A percentile compares a stretch with the other conserved stretches of the same genome.
Conservation (phyloP, 1,139 yeast species). For the Magnusiomyces clavatus region DNA sequence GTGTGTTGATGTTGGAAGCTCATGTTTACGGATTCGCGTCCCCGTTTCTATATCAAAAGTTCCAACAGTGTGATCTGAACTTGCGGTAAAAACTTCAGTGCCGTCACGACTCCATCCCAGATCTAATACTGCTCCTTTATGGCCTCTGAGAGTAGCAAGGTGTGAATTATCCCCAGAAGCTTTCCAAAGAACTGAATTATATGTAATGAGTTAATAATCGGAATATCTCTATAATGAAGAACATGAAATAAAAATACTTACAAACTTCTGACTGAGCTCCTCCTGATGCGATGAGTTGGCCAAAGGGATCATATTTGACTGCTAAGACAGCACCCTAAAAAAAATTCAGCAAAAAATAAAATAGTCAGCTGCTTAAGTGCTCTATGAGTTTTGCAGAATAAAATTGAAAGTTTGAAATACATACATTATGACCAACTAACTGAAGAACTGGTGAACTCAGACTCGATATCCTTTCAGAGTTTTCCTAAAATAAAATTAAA, state of each 20-base stretch:
- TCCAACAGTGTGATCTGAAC: conserved; percentile 44
- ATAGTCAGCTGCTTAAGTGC: background rate
- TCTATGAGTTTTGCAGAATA: too few relatives aligned
- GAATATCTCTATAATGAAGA: too few relatives aligned
- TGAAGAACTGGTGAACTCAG: background rate
- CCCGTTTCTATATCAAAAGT: conserved; percentile 55
- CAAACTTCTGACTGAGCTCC: conserved; percentile 24
- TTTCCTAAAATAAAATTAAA: background rate
- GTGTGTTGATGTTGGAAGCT: conserved; percentile 10
- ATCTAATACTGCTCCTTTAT: conserved; percentile 44
- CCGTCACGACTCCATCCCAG: conserved; percentile 42
- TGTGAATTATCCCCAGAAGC: conserved; percentile 32
- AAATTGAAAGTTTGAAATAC: background rate
- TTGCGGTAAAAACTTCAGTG: conserved; percentile 34
- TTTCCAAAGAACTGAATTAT: conserved; percentile 37
- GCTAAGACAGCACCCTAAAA: conserved; percentile 21
- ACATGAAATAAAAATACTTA: background rate
- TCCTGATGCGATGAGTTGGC: conserved; percentile 30
- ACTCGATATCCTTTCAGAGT: background rate
- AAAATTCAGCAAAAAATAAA: background rate
- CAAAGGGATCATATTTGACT: conserved; percentile 28
- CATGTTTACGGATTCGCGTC: conserved; percentile 44
- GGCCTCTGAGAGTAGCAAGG: conserved; percentile 41
- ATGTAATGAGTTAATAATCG: background rate
- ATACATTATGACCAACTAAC: conserved; percentile 1